Evolutionary conservation across 2,329 filamentous ascomycete genomes (phyloP).

Genomic region (Aspergillus tubingensis): DNA sequence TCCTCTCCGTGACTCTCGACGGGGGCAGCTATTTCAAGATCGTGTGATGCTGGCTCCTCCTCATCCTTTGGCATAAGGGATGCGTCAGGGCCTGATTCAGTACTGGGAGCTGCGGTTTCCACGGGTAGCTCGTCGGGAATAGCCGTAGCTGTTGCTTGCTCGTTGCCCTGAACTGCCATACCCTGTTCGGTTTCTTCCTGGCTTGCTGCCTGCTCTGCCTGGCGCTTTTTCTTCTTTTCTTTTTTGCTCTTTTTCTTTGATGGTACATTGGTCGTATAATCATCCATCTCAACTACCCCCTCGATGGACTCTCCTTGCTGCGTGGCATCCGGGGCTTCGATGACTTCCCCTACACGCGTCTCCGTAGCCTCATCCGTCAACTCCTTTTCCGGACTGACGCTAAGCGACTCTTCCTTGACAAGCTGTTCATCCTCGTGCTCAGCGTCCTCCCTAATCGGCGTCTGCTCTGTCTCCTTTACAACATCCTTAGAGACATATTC

Average conservation of each 20-base stretch:
- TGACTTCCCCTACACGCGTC: constrained; percentile 23
- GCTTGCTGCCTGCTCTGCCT: constrained; percentile 17
- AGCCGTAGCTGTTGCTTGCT: neutral
- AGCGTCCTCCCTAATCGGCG: neutral
- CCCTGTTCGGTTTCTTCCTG: constrained; percentile 8
- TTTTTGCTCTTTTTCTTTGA: constrained; percentile 30
- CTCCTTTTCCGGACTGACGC: neutral
- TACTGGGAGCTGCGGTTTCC: neutral
- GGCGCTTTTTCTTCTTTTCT: constrained; percentile 29
- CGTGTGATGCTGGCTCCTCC: neutral
- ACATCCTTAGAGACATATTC: neutral
- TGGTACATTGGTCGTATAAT: constrained; percentile 7
- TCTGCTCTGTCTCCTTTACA: neutral
- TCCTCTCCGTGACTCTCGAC: neutral
- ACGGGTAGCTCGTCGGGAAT: neutral
- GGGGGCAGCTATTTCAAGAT: neutral
- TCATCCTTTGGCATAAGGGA: neutral
- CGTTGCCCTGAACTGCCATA: neutral
- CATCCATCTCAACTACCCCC: constrained; percentile 5
- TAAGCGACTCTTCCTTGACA: neutral
- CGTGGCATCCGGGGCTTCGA: constrained; percentile 8
- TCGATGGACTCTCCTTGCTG: constrained; percentile 11
- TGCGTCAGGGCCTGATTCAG: neutral
- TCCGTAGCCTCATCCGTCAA: constrained; percentile 11
- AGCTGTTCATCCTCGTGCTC: constrained; percentile 1